Percentiles rank a stretch among this genome's conserved stretches.
Evolutionary conservation across 805 yeast species (phyloP).

Genomic region (Metschnikowia henanensis): DNA sequence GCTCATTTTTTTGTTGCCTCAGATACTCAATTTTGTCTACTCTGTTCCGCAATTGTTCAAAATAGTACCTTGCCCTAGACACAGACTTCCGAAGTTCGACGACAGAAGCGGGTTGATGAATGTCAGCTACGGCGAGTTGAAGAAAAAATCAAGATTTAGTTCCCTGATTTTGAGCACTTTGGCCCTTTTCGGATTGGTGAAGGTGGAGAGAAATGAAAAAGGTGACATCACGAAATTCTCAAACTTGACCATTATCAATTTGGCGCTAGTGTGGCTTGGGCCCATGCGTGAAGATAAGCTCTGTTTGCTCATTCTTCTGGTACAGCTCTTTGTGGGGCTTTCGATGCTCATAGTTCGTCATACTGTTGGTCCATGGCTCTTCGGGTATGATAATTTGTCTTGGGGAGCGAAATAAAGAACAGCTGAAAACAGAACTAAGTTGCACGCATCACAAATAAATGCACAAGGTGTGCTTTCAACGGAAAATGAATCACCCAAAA

Average conservation of each 20-base stretch:
- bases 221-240: conserved; percentile 49
- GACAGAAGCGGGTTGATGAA: conserved; percentile 67
- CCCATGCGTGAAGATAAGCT: conserved; percentile 84
- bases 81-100: conserved; percentile 82
- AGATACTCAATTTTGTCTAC: conserved; percentile 84
- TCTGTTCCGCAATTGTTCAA: conserved; percentile 91
- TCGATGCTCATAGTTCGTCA: conserved; percentile 73
- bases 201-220: conserved; percentile 23
- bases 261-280: conserved; percentile 82
- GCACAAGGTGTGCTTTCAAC: no score
- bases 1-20: conserved; percentile 84
- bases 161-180: conserved; percentile 44
- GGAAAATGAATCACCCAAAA: no score
- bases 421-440: no score
- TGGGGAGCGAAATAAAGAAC: conserved; percentile 43
- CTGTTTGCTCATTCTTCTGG: conserved; percentile 54
- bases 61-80: conserved; percentile 92
- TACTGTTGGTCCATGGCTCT: conserved; percentile 78
- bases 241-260: conserved; percentile 86
- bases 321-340: conserved; percentile 70
- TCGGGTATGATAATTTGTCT: conserved; percentile 81
- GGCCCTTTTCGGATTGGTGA: conserved; percentile 50
- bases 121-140: conserved; percentile 49
- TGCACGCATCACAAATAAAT: no score
- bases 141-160: conserved; percentile 26